Conservation (phyloP, 1,284 basidiomycete genomes). For the Puccinia triticina region DNA sequence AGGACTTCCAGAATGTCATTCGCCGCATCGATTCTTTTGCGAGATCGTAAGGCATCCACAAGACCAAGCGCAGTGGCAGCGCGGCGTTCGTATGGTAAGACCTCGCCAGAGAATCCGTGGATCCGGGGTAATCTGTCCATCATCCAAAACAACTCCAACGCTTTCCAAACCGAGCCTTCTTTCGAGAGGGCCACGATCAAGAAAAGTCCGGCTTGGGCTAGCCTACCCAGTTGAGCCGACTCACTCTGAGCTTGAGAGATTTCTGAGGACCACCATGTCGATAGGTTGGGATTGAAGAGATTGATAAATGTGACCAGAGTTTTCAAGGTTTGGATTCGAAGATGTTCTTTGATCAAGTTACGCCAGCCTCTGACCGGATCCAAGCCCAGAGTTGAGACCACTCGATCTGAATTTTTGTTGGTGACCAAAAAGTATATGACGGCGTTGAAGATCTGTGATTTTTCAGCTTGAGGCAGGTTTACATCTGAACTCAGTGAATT, state of each 20-base stretch:
- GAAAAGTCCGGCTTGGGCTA: conserved; percentile 20
- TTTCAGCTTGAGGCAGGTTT: neutral
- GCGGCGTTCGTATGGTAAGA: neutral
- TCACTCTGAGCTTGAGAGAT: conserved; percentile 24
- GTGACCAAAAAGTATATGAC: conserved; percentile 6
- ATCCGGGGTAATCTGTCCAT: conserved; percentile 28
- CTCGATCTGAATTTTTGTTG: conserved; percentile 27
- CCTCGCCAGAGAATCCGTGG: neutral
- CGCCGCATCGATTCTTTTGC: conserved; percentile 29
- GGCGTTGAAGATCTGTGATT: neutral
- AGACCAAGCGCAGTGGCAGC: conserved; percentile 29
- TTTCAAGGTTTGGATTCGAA: conserved; percentile 33
- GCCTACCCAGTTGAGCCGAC: neutral
- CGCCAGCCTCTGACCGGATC: conserved; percentile 48
- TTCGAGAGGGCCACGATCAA: conserved; percentile 42
- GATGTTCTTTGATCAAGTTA: conserved; percentile 35
- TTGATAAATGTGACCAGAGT: conserved; percentile 33
- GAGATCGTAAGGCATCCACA: conserved; percentile 33
- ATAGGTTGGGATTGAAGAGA: conserved; percentile 19
- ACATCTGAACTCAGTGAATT: neutral
- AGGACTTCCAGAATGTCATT: conserved; percentile 38
- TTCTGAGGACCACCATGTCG: conserved; percentile 31
- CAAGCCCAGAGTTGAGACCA: conserved; percentile 34
- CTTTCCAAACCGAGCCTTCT: conserved; percentile 41
- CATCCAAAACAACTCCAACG: conserved; percentile 38